phyloP scores from a whole-genome alignment of 2,329 filamentous ascomycete species.

The Rhynchosporium secalis region DNA sequence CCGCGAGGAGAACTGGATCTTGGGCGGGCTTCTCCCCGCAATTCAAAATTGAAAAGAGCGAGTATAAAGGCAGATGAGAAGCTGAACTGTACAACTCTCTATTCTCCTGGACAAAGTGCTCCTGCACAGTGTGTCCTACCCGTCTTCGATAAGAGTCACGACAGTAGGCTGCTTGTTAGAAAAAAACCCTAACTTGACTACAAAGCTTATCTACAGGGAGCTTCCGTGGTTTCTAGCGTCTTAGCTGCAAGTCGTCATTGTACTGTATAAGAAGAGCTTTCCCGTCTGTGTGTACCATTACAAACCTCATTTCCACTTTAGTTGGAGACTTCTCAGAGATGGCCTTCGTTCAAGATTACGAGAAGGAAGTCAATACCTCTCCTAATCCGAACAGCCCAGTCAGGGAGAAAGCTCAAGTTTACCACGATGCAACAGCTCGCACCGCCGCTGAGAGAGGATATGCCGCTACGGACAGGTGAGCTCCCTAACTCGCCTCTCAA shows the following conservation, averaged over 20 bases:
- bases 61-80: neutral
- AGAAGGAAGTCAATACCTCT: conserved; percentile 12
- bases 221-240: neutral
- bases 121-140: too few species aligned
- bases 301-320: neutral
- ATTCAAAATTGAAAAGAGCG: neutral
- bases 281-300: neutral
- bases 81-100: neutral
- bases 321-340: conserved; percentile 5
- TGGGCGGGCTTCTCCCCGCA: conserved; percentile 2
- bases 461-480: conserved; percentile 35
- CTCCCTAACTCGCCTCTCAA: neutral
- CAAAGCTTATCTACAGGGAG: neutral
- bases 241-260: conserved; percentile 6
- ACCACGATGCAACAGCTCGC: conserved; percentile 31
- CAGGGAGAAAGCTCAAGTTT: conserved; percentile 20
- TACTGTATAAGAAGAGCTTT: neutral
- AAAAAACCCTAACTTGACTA: conserved; percentile 6
- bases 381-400: conserved; percentile 14
- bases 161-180: too few species aligned
- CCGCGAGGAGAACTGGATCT: neutral
- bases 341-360: conserved; percentile 11
- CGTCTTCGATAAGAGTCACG: too few species aligned
- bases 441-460: conserved; percentile 35
- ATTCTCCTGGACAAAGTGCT: too few species aligned